Conservation (phyloP, 1,139 yeast species). For the Scheffersomyces lignicola region DNA sequence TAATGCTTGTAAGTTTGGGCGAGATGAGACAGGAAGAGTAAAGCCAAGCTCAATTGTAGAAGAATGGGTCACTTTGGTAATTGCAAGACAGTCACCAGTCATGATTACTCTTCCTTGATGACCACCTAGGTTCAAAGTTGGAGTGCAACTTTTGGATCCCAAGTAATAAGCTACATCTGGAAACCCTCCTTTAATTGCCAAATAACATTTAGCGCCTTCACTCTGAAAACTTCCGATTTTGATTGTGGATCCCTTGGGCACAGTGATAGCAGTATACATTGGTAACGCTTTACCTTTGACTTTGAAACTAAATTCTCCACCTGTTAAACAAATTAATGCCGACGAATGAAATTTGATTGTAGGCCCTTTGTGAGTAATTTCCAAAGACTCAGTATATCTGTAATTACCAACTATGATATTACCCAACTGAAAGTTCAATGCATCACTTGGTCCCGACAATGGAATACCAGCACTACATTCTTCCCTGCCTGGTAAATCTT, state of each 20-base stretch:
- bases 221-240: slow-evolving; percentile 73
- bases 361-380: slow-evolving; percentile 87
- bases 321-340: slow-evolving; percentile 76
- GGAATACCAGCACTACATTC: slow-evolving; percentile 94
- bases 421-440: slow-evolving; percentile 83
- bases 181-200: slow-evolving; percentile 89
- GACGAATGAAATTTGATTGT: slow-evolving; percentile 79
- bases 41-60: slow-evolving; percentile 68
- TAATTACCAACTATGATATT: slow-evolving; percentile 89
- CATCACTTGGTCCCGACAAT: slow-evolving; percentile 98
- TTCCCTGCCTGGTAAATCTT: slow-evolving; percentile 92
- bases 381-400: slow-evolving; percentile 80
- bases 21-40: slow-evolving; percentile 60
- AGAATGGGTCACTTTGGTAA: slow-evolving; percentile 74
- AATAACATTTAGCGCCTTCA: slow-evolving; percentile 81
- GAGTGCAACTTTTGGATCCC: slow-evolving; percentile 95
- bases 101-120: slow-evolving; percentile 88
- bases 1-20: slow-evolving; percentile 58
- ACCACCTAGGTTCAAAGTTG: slow-evolving; percentile 93
- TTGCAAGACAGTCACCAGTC: slow-evolving; percentile 85
- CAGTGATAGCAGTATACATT: slow-evolving; percentile 67
- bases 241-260: slow-evolving; percentile 74
- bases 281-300: slow-evolving; percentile 58
- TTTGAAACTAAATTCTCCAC: slow-evolving; percentile 71
- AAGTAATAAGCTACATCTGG: slow-evolving; percentile 87